Evolutionary conservation across 176 grass and related monocot genomes (phyloP), one percentile per base, ranked within the genome.

Genomic region (Oryza brachyantha): DNA sequence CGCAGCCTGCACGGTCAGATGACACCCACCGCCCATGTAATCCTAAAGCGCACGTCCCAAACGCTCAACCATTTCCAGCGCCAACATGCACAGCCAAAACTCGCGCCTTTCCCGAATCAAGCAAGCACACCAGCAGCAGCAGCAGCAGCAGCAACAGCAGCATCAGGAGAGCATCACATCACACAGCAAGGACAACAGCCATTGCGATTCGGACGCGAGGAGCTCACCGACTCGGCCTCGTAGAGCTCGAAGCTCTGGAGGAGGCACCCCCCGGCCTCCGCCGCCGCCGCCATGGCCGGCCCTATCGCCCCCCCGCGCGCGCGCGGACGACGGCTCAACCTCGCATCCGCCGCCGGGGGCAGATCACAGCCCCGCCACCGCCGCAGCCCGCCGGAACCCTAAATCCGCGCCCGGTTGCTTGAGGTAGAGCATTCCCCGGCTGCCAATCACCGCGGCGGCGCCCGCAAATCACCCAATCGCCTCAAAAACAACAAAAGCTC

Each of bases 371-470:
- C 59, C 37, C 72, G 29, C 69, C 13, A 58, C 32, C 41, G 3
- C 41, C 41, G 12, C 41, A 34, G 43, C 71, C 13, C 78, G 78
- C 87, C 83, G 78, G 60, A 81, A 89, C 46, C 77, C 87, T 85
- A 89, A 50, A 59, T 85, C 83, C 72, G 73, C 72, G 72, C 45
- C 72, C 13, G 82, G 87, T 72, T 72, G 87, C 78, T 89, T 89
- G 72, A 89, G 87, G 82, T 89, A 89, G 72, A 89, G 73, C 87
- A 89, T 89, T 85, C 87, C 87, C 80, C 80, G 28, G 68, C 28
- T 42, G 29, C 77, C 65, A n/a, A 85, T 74, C 86, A 81, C 64
- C 1, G 32, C 86, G 26, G 34, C 62, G 75, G n/a, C 40, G 14
- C 29, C 61, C 65, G 81, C 85, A 31, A 79, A 60, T 60, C n/a